Evolutionary conservation across 2,329 filamentous ascomycete genomes (phyloP), one percentile per base, ranked within the genome.

Genomic region (Neonectria neomacrospora): DNA sequence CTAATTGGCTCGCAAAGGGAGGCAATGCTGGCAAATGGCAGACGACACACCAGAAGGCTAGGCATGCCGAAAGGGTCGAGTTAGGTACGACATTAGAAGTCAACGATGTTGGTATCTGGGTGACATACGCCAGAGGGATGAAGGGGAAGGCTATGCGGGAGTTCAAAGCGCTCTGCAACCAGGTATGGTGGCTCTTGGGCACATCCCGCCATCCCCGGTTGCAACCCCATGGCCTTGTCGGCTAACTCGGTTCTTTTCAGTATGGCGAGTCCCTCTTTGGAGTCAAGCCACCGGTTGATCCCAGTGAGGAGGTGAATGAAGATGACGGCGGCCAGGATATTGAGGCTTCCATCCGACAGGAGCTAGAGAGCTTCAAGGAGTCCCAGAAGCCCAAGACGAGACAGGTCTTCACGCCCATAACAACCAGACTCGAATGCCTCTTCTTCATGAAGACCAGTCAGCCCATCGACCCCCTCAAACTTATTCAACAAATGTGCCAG

Each of bases 21-120:
- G 85, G 86, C 59, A 84, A 80, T 59, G 79, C 79, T 61, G 86
- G 86, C 11, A 86, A 83, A 74, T 90, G 88, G 88, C 83, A 85
- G 73, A 90, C 88, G 26, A 80, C 88, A 14, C 84, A 87, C 64
- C 86, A 89, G 48, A 81, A 83, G 71, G 78, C 80, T 34, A 88
- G 85, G 72, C 68, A 80, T 45, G 79, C 80, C 20, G 75, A 79
- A 54, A 76, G 78, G 64, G 78, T 77, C 14, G 80, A 79, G 41
- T 69, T 78, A 67, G 82, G 82, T 42, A 81, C 78, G 41, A 74
- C 77, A 12, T 78, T 94, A 51, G 86, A 91, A 69, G 81, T 90
- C 5, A 91, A 91, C 5, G 90, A 94, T 72, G 81, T 84, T 55
- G 92, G 92, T 5, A 88, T 95, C 62, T 95, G 91, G 91, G 89